Percentiles rank a stretch among this genome's conserved stretches.
Conservation (phyloP, 2,329 filamentous ascomycete species). For the Cytospora schulzeri region DNA sequence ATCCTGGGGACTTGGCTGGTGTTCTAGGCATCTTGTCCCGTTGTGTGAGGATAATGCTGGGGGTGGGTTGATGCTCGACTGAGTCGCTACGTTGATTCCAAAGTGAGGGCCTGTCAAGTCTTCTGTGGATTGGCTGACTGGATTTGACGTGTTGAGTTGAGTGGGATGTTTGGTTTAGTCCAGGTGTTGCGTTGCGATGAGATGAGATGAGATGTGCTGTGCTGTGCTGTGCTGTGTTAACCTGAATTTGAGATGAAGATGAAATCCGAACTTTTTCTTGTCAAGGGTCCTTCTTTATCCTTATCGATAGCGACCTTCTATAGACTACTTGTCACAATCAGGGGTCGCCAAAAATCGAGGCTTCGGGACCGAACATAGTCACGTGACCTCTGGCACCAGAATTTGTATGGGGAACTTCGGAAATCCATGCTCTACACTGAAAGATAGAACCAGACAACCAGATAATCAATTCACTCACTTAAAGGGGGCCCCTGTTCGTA, state of each 20-base stretch:
- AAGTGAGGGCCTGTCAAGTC: neutral
- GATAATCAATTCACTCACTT: too few relatives aligned
- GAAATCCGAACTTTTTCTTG: slow-evolving; percentile 17
- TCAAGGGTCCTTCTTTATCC: slow-evolving; percentile 9
- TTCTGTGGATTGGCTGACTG: neutral
- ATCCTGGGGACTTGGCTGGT: slow-evolving; percentile 13
- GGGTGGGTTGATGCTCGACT: neutral
- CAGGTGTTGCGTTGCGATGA: neutral
- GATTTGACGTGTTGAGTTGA: neutral
- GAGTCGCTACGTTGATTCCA: neutral
- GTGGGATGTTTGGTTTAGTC: neutral
- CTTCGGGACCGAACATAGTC: too few relatives aligned
- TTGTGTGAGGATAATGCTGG: neutral
- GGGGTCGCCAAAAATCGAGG: too few relatives aligned
- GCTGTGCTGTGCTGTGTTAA: too few relatives aligned
- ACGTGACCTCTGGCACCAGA: too few relatives aligned
- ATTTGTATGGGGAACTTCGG: too few relatives aligned
- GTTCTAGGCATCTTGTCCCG: slow-evolving; percentile 18
- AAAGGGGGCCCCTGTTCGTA: too few relatives aligned
- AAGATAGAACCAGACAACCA: too few relatives aligned
- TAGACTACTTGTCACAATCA: too few relatives aligned
- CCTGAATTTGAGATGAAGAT: neutral
- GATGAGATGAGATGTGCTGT: too few relatives aligned
- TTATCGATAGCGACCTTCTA: slow-evolving; percentile 17
- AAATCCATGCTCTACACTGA: too few relatives aligned